Conservation (phyloP, 176 grass and related monocot species). For the Triticum dicoccoides region DNA sequence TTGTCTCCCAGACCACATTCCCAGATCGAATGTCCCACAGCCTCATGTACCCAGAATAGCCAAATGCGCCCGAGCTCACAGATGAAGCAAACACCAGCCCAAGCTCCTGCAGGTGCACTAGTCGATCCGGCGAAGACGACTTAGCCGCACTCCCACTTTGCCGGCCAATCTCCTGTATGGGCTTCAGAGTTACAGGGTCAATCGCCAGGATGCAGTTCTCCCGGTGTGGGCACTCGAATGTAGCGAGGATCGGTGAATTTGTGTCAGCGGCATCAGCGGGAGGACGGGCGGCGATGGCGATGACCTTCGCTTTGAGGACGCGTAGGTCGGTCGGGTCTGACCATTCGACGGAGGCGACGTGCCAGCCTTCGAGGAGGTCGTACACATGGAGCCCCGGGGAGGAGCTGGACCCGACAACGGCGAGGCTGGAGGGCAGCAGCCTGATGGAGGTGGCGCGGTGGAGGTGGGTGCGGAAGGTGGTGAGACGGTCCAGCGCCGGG, state of each 20-base stretch:
- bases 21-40: slow-evolving; percentile 78
- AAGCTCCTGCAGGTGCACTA: slow-evolving; percentile 61
- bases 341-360: slow-evolving; percentile 67
- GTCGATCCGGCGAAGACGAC: slow-evolving; percentile 44
- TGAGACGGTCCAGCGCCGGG: slow-evolving; percentile 42
- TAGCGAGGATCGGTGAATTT: slow-evolving; percentile 51
- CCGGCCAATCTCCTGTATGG: slow-evolving; percentile 65
- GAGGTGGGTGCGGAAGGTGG: slow-evolving; percentile 72
- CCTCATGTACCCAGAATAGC: slow-evolving; percentile 93
- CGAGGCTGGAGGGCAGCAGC: slow-evolving; percentile 43
- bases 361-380: slow-evolving; percentile 47
- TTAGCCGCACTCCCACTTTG: slow-evolving; percentile 83
- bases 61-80: slow-evolving; percentile 77
- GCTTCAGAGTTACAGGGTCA: slow-evolving; percentile 66
- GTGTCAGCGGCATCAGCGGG: slow-evolving; percentile 17
- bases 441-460: slow-evolving; percentile 60
- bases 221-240: slow-evolving; percentile 73
- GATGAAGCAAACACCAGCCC: slow-evolving; percentile 66
- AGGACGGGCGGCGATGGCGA: slow-evolving; percentile 55
- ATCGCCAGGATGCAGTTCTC: slow-evolving; percentile 83
- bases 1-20: slow-evolving; percentile 81
- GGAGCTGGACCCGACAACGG: slow-evolving; percentile 41
- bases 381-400: slow-evolving; percentile 75
- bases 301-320: slow-evolving; percentile 60
- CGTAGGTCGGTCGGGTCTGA: slow-evolving; percentile 60